Conservation (phyloP, 768 basidiomycete genomes). For the Dacryopinax primogenitus region DNA sequence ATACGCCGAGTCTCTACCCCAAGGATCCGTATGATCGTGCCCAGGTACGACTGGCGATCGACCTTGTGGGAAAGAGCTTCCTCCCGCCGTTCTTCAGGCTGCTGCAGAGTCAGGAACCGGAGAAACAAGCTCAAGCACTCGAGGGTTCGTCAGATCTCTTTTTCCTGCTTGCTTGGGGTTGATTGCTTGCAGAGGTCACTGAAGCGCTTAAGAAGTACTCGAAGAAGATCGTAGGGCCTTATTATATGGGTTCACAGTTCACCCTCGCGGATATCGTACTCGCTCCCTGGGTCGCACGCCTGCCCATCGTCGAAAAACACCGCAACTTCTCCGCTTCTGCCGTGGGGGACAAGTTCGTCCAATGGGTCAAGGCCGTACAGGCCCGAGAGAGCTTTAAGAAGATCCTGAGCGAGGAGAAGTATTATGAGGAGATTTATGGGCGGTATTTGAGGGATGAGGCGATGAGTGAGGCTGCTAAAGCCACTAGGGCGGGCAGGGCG, state of each 20-base stretch:
- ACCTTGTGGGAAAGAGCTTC: slow-evolving; percentile 38
- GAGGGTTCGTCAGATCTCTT: slow-evolving; percentile 11
- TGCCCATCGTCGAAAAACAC: slow-evolving; percentile 40
- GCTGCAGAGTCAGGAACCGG: slow-evolving; percentile 30
- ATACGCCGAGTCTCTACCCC: slow-evolving; percentile 40
- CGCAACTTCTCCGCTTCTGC: slow-evolving; percentile 36
- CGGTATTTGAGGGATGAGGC: slow-evolving; percentile 47
- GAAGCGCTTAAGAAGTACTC: slow-evolving; percentile 29
- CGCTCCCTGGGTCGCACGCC: slow-evolving; percentile 57
- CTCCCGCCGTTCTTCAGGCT: slow-evolving; percentile 42
- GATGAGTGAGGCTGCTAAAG: slow-evolving; percentile 42
- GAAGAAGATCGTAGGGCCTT: slow-evolving; percentile 36
- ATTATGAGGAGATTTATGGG: slow-evolving; percentile 39
- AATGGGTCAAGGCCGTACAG: slow-evolving; percentile 34
- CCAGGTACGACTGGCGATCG: slow-evolving; percentile 43
- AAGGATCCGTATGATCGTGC: slow-evolving; percentile 41
- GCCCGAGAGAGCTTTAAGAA: slow-evolving; percentile 36
- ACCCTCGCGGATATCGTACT: slow-evolving; percentile 41
- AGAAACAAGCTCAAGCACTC: slow-evolving; percentile 22
- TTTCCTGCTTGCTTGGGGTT: background rate
- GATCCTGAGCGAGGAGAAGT: slow-evolving; percentile 34
- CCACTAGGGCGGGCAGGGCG: slow-evolving; percentile 33
- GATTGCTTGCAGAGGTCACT: slow-evolving; percentile 25
- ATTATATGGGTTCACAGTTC: slow-evolving; percentile 44
- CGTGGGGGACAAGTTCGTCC: slow-evolving; percentile 35